A percentile compares a stretch with the other conserved stretches of the same genome.
Conservation (phyloP, 192 early-diverging fungal species). For the Coemansia sp. region DNA sequence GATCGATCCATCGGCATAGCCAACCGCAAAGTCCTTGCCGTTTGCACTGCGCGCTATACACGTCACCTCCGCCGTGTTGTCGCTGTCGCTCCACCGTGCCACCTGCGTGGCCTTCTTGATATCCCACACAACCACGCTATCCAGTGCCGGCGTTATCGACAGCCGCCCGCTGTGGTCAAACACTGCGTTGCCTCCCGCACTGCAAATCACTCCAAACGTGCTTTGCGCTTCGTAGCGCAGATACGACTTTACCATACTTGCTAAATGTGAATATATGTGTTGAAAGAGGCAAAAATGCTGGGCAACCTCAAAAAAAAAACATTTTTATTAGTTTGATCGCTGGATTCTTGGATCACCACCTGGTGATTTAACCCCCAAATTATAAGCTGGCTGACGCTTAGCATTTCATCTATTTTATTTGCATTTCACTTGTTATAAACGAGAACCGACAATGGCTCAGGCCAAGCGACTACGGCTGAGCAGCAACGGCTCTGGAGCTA, state of each 20-base stretch:
- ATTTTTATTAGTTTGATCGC: neutral
- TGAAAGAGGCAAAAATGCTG: neutral
- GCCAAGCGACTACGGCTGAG: slow-evolving; percentile 10
- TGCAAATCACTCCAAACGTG: slow-evolving; percentile 83
- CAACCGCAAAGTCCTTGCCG: slow-evolving; percentile 80
- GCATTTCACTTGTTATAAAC: neutral
- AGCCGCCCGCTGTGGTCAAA: slow-evolving; percentile 70
- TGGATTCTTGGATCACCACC: neutral
- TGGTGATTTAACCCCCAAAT: neutral
- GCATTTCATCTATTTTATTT: neutral
- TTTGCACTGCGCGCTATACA: slow-evolving; percentile 70
- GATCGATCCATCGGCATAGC: slow-evolving; percentile 91
- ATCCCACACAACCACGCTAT: slow-evolving; percentile 83
- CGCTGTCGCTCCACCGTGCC: slow-evolving; percentile 75
- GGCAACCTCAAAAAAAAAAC: slow-evolving; percentile 6
- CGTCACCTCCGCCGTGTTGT: slow-evolving; percentile 85
- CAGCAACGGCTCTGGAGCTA: neutral
- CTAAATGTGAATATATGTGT: slow-evolving; percentile 7
- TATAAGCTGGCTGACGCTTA: neutral
- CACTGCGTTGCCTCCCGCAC: slow-evolving; percentile 65
- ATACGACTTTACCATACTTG: slow-evolving; percentile 61
- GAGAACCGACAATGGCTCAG: slow-evolving; percentile 1
- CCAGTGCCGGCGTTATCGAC: slow-evolving; percentile 80
- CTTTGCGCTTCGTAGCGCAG: slow-evolving; percentile 77
- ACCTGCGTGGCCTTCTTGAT: slow-evolving; percentile 76